A percentile compares a stretch with the other conserved stretches of the same genome.
Conservation (phyloP, 345 rosid genomes). For the Eucalyptus sideroxylon region DNA sequence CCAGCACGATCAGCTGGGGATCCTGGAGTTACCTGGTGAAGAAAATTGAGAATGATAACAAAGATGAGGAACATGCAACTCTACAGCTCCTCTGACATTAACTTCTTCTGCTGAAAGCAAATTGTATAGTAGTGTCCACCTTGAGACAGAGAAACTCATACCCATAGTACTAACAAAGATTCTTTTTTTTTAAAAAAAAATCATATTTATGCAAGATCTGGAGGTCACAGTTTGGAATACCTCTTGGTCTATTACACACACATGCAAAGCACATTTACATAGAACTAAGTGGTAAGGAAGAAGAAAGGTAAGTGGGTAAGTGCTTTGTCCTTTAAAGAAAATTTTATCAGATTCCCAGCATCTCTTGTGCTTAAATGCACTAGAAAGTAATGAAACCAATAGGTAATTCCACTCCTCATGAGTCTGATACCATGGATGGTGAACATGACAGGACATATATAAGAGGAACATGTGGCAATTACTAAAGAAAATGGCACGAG, state of each 20-base stretch:
- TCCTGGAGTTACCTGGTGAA: constrained; percentile 67
- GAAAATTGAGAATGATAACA: background rate
- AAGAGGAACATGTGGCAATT: background rate
- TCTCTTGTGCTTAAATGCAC: background rate
- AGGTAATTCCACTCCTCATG: background rate
- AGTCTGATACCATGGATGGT: background rate
- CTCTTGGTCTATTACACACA: background rate
- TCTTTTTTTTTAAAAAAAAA: too few species aligned
- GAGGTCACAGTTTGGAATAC: background rate
- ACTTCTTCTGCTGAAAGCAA: background rate
- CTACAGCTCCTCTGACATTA: background rate
- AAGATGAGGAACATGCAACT: background rate
- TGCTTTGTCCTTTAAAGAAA: background rate
- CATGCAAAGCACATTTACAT: background rate
- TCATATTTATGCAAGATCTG: background rate
- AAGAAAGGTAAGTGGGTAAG: background rate
- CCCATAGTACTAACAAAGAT: background rate
- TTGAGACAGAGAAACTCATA: background rate
- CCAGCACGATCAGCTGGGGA: constrained; percentile 88
- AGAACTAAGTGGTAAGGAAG: background rate
- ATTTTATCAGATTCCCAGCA: background rate
- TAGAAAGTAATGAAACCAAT: background rate
- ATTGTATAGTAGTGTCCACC: background rate
- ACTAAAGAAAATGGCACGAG: background rate
- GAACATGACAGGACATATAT: background rate